A percentile compares a stretch with the other conserved stretches of the same genome.
These are phyloP conservation scores for Pseudocercospora cruenta DNA, from an alignment of 2,329 filamentous ascomycete species.

Conservation along the genomic window DNA sequence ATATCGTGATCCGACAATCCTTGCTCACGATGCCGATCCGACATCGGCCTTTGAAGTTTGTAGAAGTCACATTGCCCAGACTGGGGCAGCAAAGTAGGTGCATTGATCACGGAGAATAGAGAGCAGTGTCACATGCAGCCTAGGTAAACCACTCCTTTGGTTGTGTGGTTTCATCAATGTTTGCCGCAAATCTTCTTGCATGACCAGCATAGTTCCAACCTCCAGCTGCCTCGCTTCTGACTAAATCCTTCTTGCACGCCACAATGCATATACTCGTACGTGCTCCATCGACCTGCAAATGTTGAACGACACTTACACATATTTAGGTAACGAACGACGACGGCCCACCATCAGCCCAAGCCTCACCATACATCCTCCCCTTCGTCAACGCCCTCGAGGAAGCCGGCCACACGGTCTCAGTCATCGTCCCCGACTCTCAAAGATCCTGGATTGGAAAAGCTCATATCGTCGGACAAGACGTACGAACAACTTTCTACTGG, in stretches of 20 bases:
- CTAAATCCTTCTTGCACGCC: not conserved
- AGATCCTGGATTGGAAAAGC: slow-evolving; percentile 99
- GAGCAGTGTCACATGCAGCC: no score
- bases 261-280: slow-evolving; percentile 10
- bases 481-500: slow-evolving; percentile 68
- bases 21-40: not conserved
- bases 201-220: no score
- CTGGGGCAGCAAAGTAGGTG: no score
- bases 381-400: slow-evolving; percentile 52
- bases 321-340: slow-evolving; percentile 55
- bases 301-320: not conserved
- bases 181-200: no score
- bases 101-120: no score
- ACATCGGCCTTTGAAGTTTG: not conserved
- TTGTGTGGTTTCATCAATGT: no score
- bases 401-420: slow-evolving; percentile 84
- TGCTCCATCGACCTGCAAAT: not conserved
- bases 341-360: slow-evolving; percentile 54
- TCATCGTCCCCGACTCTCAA: slow-evolving; percentile 87
- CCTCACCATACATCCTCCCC: slow-evolving; percentile 55
- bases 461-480: slow-evolving; percentile 81
- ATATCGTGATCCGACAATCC: not conserved
- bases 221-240: no score
- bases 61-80: no score
- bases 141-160: no score